A percentile compares a stretch with the other conserved stretches of the same genome.
These are phyloP conservation scores for Myriosclerotinia curreyana DNA, from an alignment of 2,329 filamentous ascomycete species.

Conservation along the genomic window DNA sequence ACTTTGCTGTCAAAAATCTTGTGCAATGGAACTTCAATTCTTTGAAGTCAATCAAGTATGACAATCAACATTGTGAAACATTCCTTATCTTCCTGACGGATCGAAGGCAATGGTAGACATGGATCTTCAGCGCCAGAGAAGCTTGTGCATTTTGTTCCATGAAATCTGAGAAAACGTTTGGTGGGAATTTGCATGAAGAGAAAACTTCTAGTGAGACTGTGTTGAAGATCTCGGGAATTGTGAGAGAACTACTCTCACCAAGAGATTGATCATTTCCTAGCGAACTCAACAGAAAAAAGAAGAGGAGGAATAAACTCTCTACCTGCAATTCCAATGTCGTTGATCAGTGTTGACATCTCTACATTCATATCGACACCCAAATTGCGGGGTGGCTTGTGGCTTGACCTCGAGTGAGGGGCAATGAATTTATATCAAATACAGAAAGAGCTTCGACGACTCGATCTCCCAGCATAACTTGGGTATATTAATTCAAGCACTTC, in stretches of 20 bases:
- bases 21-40: background rate
- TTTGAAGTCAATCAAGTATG: slow-evolving; percentile 2
- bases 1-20: slow-evolving; percentile 1
- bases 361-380: background rate
- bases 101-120: background rate
- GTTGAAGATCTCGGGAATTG: background rate
- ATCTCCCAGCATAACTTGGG: background rate
- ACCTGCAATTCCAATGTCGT: no score
- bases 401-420: slow-evolving; percentile 1
- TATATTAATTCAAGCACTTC: background rate
- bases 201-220: background rate
- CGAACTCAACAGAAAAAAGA: background rate
- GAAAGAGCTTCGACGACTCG: background rate
- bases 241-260: background rate
- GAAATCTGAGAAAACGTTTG: background rate
- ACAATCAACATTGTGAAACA: slow-evolving; percentile 10
- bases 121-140: slow-evolving; percentile 2
- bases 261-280: background rate
- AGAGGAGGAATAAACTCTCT: background rate
- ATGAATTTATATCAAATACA: no score
- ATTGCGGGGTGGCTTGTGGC: background rate
- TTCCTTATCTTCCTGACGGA: slow-evolving; percentile 1
- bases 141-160: background rate
- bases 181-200: background rate
- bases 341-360: no score